Evolutionary conservation across 2,329 filamentous ascomycete genomes (phyloP).

Genomic region (Pseudomassariella vexata): DNA sequence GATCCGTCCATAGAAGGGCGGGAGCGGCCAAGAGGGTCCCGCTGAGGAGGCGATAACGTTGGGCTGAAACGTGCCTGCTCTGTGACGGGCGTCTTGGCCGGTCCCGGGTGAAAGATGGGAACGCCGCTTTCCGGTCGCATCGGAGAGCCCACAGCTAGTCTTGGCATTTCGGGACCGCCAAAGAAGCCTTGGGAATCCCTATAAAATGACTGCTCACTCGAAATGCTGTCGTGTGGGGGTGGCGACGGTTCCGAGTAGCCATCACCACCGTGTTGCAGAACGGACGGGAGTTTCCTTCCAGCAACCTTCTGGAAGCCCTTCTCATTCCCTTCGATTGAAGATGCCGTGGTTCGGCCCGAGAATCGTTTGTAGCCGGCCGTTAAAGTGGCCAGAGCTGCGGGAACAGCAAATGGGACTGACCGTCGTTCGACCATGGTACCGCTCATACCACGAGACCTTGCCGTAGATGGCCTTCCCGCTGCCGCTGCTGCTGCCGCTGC

Average conservation of each 20-base stretch:
- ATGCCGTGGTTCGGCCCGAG: constrained; percentile 23
- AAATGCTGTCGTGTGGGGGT: constrained; percentile 30
- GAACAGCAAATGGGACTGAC: constrained; percentile 38
- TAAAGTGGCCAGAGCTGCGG: constrained; percentile 41
- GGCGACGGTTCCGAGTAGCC: constrained; percentile 48
- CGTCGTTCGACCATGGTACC: constrained; percentile 42
- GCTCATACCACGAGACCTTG: constrained; percentile 12
- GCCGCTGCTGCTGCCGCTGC: constrained; percentile 14
- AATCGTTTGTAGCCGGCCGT: constrained; percentile 31
- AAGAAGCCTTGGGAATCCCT: constrained; percentile 45
- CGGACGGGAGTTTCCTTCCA: constrained; percentile 58
- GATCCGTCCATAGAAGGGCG: constrained; percentile 28
- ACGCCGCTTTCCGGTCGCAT: constrained; percentile 57
- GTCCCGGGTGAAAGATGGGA: constrained; percentile 59
- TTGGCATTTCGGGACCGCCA: constrained; percentile 24
- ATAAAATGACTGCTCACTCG: constrained; percentile 48
- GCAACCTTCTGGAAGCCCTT: constrained; percentile 60
- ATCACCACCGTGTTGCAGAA: constrained; percentile 56
- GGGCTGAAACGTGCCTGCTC: constrained; percentile 44
- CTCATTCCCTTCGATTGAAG: constrained; percentile 38
- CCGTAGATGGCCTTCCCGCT: constrained; percentile 10
- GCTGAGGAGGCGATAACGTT: constrained; percentile 18
- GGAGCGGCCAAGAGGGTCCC: constrained; percentile 32
- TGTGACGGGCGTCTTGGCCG: constrained; percentile 56
- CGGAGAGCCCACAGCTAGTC: constrained; percentile 48